phyloP scores from a whole-genome alignment of 805 yeast genomes.

The Candida rishiriensis region DNA sequence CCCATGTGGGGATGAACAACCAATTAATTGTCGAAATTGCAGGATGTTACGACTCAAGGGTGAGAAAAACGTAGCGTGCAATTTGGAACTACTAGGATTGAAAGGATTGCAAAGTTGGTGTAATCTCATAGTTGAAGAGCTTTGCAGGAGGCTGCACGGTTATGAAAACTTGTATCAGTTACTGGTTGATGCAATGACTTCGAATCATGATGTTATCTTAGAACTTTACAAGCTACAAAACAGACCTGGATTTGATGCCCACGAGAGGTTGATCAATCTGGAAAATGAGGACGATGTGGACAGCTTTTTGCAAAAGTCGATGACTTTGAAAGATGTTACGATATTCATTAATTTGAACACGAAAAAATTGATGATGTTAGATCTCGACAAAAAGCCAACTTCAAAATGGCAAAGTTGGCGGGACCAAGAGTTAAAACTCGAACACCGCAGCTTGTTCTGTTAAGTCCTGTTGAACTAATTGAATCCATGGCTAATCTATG shows the following conservation, averaged over 20 bases:
- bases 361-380: conserved; percentile 32
- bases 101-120: conserved; percentile 34
- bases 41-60: conserved; percentile 32
- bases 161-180: neutral
- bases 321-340: conserved; percentile 53
- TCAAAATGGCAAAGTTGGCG: conserved; percentile 43
- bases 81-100: conserved; percentile 33
- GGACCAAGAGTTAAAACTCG: conserved; percentile 19
- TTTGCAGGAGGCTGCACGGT: neutral
- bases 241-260: conserved; percentile 27
- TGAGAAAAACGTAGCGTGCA: conserved; percentile 34
- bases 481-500: too few species aligned
- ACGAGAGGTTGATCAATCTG: conserved; percentile 26
- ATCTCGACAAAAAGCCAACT: conserved; percentile 45
- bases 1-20: conserved; percentile 17
- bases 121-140: conserved; percentile 18
- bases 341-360: conserved; percentile 37
- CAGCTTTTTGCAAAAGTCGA: conserved; percentile 36
- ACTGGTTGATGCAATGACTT: conserved; percentile 1
- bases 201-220: conserved; percentile 11
- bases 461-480: too few species aligned
- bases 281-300: conserved; percentile 36
- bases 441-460: neutral
- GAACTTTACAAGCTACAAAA: conserved; percentile 31
- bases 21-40: conserved; percentile 43